phyloP scores from a whole-genome alignment of 1,284 basidiomycete species.

The Pseudozyma pruni region DNA sequence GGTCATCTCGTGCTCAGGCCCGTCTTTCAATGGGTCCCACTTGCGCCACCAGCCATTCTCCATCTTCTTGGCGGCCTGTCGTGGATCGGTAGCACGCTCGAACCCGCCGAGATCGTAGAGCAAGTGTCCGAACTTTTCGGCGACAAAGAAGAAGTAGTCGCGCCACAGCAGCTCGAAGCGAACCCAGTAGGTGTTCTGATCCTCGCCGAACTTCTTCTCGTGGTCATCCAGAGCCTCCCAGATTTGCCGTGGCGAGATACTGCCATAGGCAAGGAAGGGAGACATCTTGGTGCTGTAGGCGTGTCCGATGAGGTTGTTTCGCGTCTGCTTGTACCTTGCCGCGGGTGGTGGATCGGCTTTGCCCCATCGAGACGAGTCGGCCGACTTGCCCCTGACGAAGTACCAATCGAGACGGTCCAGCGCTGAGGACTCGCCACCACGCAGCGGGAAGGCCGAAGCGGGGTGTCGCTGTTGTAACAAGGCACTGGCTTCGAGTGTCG shows the following conservation, averaged over 20 bases:
- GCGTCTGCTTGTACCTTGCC: conserved; percentile 72
- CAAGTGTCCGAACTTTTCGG: conserved; percentile 68
- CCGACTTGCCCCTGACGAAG: conserved; percentile 61
- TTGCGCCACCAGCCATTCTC: conserved; percentile 62
- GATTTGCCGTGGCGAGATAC: conserved; percentile 71
- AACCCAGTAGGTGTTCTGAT: conserved; percentile 70
- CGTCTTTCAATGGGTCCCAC: conserved; percentile 54
- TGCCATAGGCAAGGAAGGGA: conserved; percentile 71
- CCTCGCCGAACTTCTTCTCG: conserved; percentile 66
- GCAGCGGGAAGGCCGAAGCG: conserved; percentile 59
- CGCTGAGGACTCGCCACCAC: conserved; percentile 61
- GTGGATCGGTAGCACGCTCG: conserved; percentile 69
- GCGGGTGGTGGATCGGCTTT: conserved; percentile 66
- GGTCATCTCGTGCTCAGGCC: conserved; percentile 61
- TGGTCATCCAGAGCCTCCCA: conserved; percentile 68
- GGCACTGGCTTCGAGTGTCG: conserved; percentile 48
- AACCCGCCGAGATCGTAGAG: conserved; percentile 71
- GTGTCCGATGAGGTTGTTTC: conserved; percentile 72
- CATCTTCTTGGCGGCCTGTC: conserved; percentile 68
- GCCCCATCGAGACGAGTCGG: conserved; percentile 55
- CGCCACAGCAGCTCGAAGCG: conserved; percentile 73
- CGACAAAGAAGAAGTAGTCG: conserved; percentile 72
- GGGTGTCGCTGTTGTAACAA: conserved; percentile 60
- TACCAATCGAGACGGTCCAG: conserved; percentile 64
- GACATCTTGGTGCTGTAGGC: conserved; percentile 73